Conservation (phyloP, 768 basidiomycete species). For the Rhodotorula paludigena region DNA sequence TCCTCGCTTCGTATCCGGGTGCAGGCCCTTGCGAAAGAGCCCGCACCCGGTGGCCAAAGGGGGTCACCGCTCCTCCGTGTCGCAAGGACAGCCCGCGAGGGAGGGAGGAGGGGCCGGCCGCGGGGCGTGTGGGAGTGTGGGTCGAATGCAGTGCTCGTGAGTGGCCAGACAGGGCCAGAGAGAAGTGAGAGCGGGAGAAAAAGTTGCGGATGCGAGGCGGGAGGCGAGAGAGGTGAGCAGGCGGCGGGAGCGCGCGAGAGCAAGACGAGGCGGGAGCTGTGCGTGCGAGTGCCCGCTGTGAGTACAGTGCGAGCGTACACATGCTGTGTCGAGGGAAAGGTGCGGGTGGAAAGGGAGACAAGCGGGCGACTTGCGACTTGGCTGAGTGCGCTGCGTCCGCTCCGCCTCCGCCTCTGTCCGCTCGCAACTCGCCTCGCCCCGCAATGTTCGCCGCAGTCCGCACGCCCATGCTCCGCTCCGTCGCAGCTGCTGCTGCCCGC, state of each 20-base stretch:
- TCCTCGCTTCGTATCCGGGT: not conserved
- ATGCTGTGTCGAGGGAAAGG: too few species aligned
- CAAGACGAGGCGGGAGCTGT: not conserved
- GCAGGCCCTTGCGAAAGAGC: not conserved
- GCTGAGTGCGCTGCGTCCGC: too few species aligned
- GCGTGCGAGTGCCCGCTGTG: not conserved
- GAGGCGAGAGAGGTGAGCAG: not conserved
- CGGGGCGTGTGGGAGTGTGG: not conserved
- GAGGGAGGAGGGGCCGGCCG: not conserved
- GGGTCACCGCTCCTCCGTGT: not conserved
- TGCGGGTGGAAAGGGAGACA: not conserved
- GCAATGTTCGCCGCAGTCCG: constrained; percentile 18
- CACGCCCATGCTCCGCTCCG: constrained; percentile 9
- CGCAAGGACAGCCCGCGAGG: too few species aligned
- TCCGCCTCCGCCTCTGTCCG: not conserved
- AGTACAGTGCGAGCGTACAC: not conserved
- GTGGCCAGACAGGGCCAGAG: accelerated
- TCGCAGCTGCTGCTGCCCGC: constrained; percentile 4
- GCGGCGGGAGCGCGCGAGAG: not conserved
- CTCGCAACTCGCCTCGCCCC: not conserved
- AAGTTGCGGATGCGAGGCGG: not conserved
- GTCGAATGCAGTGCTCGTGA: not conserved
- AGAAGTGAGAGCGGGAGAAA: too few species aligned
- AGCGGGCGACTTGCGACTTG: not conserved
- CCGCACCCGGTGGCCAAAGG: constrained; percentile 6